Evolutionary conservation across 2,329 filamentous ascomycete species (phyloP).

Genomic region (Ophiostoma piceae): DNA sequence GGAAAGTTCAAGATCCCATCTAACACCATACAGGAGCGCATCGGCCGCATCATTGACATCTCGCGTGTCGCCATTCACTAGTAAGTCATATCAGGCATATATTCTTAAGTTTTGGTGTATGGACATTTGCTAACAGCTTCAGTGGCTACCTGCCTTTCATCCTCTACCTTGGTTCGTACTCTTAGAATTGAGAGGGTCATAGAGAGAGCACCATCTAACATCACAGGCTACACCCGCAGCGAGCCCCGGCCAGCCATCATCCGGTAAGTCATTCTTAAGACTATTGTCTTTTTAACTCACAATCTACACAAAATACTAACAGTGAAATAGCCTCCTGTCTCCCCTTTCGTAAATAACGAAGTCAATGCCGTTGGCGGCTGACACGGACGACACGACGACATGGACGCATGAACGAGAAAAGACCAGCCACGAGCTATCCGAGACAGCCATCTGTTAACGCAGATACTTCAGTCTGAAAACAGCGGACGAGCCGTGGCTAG

Average conservation of each 20-base stretch:
- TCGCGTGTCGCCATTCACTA: constrained; percentile 94
- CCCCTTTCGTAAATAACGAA: constrained; percentile 51
- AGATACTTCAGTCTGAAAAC: neutral
- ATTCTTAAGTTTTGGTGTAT: neutral
- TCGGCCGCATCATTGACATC: constrained; percentile 92
- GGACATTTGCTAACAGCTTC: constrained; percentile 34
- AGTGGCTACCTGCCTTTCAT: constrained; percentile 96
- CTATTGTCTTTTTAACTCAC: no score
- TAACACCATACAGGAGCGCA: constrained; percentile 70
- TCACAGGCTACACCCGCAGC: constrained; percentile 82
- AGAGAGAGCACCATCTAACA: constrained; percentile 1
- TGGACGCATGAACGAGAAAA: neutral
- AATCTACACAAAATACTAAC: constrained; percentile 7
- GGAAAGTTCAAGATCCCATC: neutral
- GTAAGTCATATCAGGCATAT: constrained; percentile 48
- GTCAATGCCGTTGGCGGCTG: neutral
- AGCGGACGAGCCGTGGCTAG: neutral
- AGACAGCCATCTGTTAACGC: no score
- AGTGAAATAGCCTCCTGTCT: constrained; percentile 50
- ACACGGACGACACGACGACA: constrained; percentile 7
- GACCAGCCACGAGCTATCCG: neutral
- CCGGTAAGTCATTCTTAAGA: constrained; percentile 39
- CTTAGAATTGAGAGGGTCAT: neutral
- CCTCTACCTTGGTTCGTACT: constrained; percentile 78
- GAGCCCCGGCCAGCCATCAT: constrained; percentile 75